A percentile compares a stretch with the other conserved stretches of the same genome.
phyloP scores from a whole-genome alignment of 169 alveolate genomes.

The Cryptosporidium sp. region DNA sequence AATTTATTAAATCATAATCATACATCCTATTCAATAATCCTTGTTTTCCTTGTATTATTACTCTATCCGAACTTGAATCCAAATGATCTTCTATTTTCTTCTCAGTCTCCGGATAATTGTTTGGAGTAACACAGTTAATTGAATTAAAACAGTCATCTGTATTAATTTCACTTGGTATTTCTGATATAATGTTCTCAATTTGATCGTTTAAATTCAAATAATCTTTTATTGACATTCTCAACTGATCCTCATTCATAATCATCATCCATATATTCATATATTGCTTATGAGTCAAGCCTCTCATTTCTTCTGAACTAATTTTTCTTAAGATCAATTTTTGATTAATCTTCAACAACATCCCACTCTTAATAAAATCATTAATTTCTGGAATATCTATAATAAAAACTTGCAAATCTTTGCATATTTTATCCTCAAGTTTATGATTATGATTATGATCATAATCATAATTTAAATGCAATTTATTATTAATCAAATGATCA shows the following conservation, averaged over 20 bases:
- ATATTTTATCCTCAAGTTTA: background rate
- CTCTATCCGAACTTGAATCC: background rate
- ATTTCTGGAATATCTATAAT: constrained; percentile 36
- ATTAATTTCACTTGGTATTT: constrained; percentile 28
- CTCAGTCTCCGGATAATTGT: background rate
- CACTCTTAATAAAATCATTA: constrained; percentile 16
- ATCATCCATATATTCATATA: constrained; percentile 50
- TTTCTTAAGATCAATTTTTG: background rate
- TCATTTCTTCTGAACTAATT: background rate
- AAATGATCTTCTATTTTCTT: background rate
- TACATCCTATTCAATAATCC: background rate
- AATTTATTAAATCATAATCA: constrained; percentile 13
- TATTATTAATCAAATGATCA: background rate
- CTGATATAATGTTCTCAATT: constrained; percentile 9
- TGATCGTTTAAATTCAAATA: constrained; percentile 12
- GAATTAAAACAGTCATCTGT: constrained; percentile 15
- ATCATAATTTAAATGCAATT: background rate
- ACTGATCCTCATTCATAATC: constrained; percentile 44
- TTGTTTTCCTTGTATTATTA: background rate
- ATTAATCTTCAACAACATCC: background rate
- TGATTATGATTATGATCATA: background rate
- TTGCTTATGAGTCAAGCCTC: constrained; percentile 8
- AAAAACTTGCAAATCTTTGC: background rate
- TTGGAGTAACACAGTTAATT: constrained; percentile 16
- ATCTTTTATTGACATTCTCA: constrained; percentile 48